Conservation (phyloP, 1,284 basidiomycete genomes). For the Naganishia cerealis region DNA sequence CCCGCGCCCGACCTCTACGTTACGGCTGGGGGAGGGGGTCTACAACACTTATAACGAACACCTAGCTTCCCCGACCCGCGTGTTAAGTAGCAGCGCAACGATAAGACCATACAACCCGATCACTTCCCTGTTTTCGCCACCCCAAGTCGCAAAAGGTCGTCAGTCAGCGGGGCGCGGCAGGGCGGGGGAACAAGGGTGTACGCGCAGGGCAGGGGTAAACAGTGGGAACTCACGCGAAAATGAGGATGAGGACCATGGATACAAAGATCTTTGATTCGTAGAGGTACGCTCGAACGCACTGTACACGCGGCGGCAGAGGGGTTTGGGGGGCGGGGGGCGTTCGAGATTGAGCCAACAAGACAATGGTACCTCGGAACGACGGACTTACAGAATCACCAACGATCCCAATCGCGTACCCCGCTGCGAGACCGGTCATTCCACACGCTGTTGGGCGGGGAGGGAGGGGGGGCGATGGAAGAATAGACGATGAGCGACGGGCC, state of each 20-base stretch:
- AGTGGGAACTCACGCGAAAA: conserved; percentile 55
- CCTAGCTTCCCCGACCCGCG: conserved; percentile 45
- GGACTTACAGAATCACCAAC: conserved; percentile 86
- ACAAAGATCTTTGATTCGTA: conserved; percentile 70
- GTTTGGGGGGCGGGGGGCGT: background rate
- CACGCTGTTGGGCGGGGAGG: conserved; percentile 60
- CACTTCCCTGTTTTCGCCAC: conserved; percentile 44
- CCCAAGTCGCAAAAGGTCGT: no score
- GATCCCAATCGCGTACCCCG: conserved; percentile 94
- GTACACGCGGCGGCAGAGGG: background rate
- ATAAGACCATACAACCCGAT: conserved; percentile 61
- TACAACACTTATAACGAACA: conserved; percentile 29
- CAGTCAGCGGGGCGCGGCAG: no score
- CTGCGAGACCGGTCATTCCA: conserved; percentile 89
- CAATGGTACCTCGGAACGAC: no score
- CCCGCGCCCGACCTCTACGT: no score
- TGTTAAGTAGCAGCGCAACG: conserved; percentile 61
- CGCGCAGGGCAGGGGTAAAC: no score
- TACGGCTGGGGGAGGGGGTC: no score
- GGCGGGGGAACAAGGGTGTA: no score
- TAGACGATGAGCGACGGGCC: no score
- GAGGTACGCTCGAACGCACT: conserved; percentile 59
- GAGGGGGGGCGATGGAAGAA: no score
- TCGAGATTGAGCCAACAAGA: background rate
- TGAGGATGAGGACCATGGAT: conserved; percentile 62